These are phyloP conservation scores for Globisporangium cederbergense DNA, from an alignment of 352 stramenopile genomes.

Conservation along the genomic window DNA sequence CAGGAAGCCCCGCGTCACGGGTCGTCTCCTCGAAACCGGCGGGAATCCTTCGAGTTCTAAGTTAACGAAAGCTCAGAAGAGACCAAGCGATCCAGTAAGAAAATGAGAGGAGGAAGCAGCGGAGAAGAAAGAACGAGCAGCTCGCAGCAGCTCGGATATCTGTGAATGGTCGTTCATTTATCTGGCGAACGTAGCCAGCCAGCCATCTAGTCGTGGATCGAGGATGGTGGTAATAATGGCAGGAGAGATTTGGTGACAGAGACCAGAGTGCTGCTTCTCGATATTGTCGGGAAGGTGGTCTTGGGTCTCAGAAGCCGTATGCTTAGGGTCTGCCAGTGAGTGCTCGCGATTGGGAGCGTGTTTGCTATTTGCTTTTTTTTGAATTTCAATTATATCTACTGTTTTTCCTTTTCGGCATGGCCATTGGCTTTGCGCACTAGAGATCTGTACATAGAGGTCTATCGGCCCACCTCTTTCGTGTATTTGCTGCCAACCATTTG, in stretches of 20 bases:
- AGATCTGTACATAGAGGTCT: too few species aligned
- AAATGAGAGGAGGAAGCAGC: background rate
- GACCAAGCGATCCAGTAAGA: background rate
- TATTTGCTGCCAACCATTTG: too few species aligned
- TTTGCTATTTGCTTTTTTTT: constrained; percentile 9
- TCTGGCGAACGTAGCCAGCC: constrained; percentile 2
- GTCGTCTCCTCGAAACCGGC: constrained; percentile 29
- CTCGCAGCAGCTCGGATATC: constrained; percentile 3
- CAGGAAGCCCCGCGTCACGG: constrained; percentile 15
- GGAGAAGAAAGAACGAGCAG: constrained; percentile 3
- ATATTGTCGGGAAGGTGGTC: background rate
- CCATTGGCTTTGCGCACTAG: too few species aligned
- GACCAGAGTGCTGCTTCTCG: background rate
- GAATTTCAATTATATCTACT: constrained; percentile 4
- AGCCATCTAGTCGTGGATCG: background rate
- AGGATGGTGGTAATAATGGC: background rate
- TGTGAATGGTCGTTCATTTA: constrained; percentile 11
- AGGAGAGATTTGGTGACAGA: background rate
- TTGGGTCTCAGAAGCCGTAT: background rate
- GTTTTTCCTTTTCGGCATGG: background rate
- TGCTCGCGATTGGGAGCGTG: background rate
- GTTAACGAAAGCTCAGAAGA: background rate
- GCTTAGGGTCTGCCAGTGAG: too few species aligned
- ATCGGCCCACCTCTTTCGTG: too few species aligned
- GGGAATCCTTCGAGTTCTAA: constrained; percentile 43